Evolutionary conservation across 371 early-diverging fungal genomes (phyloP).

Genomic region (Nematocida minor): DNA sequence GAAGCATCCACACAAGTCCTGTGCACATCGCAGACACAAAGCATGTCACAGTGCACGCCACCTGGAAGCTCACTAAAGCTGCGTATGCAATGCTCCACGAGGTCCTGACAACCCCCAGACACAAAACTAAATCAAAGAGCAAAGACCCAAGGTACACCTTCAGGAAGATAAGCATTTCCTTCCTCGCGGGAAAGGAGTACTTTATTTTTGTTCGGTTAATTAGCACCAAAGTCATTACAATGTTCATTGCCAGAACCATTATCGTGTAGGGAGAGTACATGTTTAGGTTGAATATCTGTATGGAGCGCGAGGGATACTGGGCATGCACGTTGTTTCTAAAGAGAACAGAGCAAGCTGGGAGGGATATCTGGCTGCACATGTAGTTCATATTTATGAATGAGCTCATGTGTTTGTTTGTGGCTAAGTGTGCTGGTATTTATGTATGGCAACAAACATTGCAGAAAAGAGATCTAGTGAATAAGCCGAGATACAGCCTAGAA

Average conservation of each 20-base stretch:
- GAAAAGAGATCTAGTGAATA: background rate
- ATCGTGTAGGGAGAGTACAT: conserved; percentile 38
- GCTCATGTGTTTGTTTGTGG: conserved; percentile 40
- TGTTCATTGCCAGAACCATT: background rate
- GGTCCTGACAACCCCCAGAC: background rate
- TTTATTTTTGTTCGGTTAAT: conserved; percentile 20
- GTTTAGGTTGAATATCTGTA: conserved; percentile 3
- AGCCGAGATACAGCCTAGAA: background rate
- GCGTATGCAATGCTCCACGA: background rate
- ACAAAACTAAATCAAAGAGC: conserved; percentile 14
- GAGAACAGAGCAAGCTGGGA: conserved; percentile 36
- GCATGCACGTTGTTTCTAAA: conserved; percentile 29
- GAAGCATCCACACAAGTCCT: conserved; percentile 45
- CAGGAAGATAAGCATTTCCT: conserved; percentile 46
- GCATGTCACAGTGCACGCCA: background rate
- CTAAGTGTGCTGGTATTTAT: background rate
- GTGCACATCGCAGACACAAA: conserved; percentile 38
- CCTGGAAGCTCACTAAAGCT: conserved; percentile 23
- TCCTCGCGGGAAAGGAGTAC: conserved; percentile 48
- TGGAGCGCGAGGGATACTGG: conserved; percentile 13
- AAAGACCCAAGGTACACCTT: conserved; percentile 11
- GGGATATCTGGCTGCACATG: conserved; percentile 32
- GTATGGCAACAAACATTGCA: conserved; percentile 3
- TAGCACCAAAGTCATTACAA: background rate
- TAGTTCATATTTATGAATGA: conserved; percentile 33